Evolutionary conservation across 2,329 filamentous ascomycete species (phyloP).

Genomic region (Pseudonectria buxi): DNA sequence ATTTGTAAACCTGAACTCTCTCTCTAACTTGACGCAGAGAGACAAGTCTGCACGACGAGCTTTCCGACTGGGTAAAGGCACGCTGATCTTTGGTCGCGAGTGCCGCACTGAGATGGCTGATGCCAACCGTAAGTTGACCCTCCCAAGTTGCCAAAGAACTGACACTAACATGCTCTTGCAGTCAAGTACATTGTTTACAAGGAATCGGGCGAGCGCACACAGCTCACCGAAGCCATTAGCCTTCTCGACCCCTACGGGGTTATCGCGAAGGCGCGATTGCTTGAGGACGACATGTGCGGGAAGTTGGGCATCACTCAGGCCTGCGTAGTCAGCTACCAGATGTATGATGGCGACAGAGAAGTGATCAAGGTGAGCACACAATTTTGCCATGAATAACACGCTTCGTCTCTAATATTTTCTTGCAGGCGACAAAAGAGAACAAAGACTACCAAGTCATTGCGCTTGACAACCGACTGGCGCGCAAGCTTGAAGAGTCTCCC

Average conservation of each 20-base stretch:
- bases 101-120: conserved; percentile 55
- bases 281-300: conserved; percentile 28
- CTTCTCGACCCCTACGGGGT: conserved; percentile 39
- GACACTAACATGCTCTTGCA: conserved; percentile 25
- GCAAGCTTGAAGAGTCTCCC: too few species aligned
- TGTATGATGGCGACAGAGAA: conserved; percentile 45
- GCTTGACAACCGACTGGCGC: not conserved
- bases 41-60: conserved; percentile 43
- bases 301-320: conserved; percentile 29
- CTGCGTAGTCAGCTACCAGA: conserved; percentile 42
- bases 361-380: conserved; percentile 38
- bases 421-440: not conserved
- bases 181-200: conserved; percentile 44
- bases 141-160: not conserved
- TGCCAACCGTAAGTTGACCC: conserved; percentile 44
- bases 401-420: not conserved
- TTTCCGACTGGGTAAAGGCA: conserved; percentile 38
- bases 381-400: not conserved
- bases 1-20: too few species aligned
- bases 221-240: conserved; percentile 35
- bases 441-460: conserved; percentile 6
- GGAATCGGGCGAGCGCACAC: conserved; percentile 27
- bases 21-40: conserved; percentile 35
- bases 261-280: conserved; percentile 32
- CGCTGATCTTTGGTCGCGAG: conserved; percentile 46